Conservation (phyloP, 805 yeast genomes). For the Saturnispora dispora region DNA sequence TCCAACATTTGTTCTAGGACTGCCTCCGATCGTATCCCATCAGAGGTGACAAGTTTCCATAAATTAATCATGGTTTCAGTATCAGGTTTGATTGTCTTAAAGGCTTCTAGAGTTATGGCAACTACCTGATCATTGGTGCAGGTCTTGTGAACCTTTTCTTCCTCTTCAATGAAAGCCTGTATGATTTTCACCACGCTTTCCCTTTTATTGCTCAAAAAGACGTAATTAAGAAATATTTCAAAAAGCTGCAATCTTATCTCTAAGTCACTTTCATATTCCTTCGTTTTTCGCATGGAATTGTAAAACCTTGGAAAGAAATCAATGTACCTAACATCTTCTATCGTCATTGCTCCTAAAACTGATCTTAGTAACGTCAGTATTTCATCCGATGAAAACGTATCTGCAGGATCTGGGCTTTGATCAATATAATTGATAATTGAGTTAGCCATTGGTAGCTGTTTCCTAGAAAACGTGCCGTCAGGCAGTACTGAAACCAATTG, state of each 20-base stretch:
- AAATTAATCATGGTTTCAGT: constrained; percentile 19
- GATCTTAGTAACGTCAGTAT: constrained; percentile 19
- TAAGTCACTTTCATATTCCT: constrained; percentile 16
- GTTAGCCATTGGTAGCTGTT: constrained; percentile 24
- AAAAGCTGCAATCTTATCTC: constrained; percentile 23
- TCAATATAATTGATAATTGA: constrained; percentile 25
- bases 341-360: constrained; percentile 22
- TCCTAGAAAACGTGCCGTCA: constrained; percentile 17
- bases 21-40: background rate
- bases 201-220: constrained; percentile 24
- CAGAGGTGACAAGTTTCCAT: constrained; percentile 14
- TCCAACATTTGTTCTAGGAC: constrained; percentile 13
- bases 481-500: constrained; percentile 17
- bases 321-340: constrained; percentile 21
- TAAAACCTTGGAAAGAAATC: constrained; percentile 30
- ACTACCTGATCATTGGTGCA: constrained; percentile 19
- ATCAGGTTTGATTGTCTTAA: constrained; percentile 22
- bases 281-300: constrained; percentile 21
- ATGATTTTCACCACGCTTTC: constrained; percentile 18
- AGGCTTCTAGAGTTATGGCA: constrained; percentile 25
- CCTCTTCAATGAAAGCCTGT: constrained; percentile 24
- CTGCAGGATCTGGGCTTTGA: constrained; percentile 19
- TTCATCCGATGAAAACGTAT: constrained; percentile 17
- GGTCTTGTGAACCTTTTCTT: constrained; percentile 10
- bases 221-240: constrained; percentile 27